Conservation (phyloP, 495 filamentous ascomycete genomes). For the Peziza echinospora region DNA sequence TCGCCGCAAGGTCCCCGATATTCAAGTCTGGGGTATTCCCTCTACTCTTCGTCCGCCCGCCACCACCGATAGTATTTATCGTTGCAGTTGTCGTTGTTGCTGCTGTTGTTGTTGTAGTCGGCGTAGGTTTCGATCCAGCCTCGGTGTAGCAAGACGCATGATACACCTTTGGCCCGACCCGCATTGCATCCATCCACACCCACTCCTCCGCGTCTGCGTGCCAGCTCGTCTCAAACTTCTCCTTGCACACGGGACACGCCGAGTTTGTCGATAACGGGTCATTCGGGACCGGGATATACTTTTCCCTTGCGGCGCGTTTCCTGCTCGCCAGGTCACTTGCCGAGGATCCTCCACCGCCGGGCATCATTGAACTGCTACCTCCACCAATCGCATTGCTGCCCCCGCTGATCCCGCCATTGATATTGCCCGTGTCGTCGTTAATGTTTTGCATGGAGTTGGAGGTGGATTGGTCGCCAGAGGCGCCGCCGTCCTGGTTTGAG, state of each 20-base stretch:
- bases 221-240: slow-evolving; percentile 75
- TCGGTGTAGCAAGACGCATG: slow-evolving; percentile 53
- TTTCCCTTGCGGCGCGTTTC: slow-evolving; percentile 36
- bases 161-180: slow-evolving; percentile 53
- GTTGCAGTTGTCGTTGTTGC: no score
- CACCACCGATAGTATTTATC: neutral
- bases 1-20: slow-evolving; percentile 37
- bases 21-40: slow-evolving; percentile 25
- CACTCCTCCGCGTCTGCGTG: slow-evolving; percentile 82
- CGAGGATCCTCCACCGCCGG: slow-evolving; percentile 19
- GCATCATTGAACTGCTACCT: no score
- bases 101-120: no score
- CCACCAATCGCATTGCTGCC: no score
- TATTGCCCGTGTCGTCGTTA: neutral
- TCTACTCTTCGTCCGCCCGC: slow-evolving; percentile 13
- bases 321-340: slow-evolving; percentile 22
- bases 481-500: no score
- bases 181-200: slow-evolving; percentile 84
- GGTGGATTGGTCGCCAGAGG: no score
- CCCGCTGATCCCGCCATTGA: no score
- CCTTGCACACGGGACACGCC: slow-evolving; percentile 82
- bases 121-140: neutral
- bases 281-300: slow-evolving; percentile 65
- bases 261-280: slow-evolving; percentile 46
- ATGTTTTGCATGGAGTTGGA: slow-evolving; percentile 4